These are phyloP conservation scores for Nakazawaea wyomingensis DNA, from an alignment of 805 yeast genomes.

Conservation along the genomic window DNA sequence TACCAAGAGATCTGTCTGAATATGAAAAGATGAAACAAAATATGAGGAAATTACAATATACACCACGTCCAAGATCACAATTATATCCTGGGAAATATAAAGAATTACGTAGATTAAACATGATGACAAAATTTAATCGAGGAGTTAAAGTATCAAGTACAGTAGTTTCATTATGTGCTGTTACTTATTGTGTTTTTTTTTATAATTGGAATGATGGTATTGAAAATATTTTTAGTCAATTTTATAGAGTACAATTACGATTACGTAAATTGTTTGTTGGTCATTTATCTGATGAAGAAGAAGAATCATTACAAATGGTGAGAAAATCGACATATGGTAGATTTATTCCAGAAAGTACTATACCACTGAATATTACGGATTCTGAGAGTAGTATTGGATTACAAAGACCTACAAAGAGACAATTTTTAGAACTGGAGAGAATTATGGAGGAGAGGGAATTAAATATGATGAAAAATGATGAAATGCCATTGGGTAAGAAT, in stretches of 20 bases:
- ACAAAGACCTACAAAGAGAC: conserved; percentile 68
- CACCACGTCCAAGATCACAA: conserved; percentile 72
- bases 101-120: conserved; percentile 55
- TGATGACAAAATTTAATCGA: conserved; percentile 45
- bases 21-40: conserved; percentile 64
- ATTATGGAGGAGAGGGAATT: conserved; percentile 59
- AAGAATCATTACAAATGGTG: conserved; percentile 49
- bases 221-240: conserved; percentile 67
- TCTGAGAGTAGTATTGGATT: conserved; percentile 43
- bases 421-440: conserved; percentile 69
- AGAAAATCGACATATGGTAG: conserved; percentile 30
- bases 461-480: conserved; percentile 23
- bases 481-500: too few relatives aligned
- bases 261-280: conserved; percentile 51
- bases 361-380: background rate
- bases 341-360: background rate
- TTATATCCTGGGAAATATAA: conserved; percentile 76
- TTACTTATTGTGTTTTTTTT: conserved; percentile 62
- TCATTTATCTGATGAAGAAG: conserved; percentile 50
- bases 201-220: conserved; percentile 82
- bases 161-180: conserved; percentile 41
- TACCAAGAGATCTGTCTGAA: conserved; percentile 66
- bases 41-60: conserved; percentile 68
- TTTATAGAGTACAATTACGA: conserved; percentile 57
- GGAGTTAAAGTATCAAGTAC: conserved; percentile 60